These are phyloP conservation scores for Xanthoceras sorbifolium DNA, from an alignment of 345 rosid species.

Conservation along the genomic window DNA sequence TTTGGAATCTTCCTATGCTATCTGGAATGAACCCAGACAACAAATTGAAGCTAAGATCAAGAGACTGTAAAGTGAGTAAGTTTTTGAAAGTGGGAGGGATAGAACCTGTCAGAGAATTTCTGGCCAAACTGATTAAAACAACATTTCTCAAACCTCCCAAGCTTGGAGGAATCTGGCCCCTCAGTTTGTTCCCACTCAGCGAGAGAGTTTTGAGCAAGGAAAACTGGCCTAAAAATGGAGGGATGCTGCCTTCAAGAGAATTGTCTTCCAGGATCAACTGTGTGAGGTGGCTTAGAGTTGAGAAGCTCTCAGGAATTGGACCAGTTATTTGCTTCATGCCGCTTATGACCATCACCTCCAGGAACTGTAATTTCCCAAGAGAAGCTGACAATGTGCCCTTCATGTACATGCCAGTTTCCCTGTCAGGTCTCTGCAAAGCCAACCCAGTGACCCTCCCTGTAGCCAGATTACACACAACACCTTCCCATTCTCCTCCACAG, in stretches of 20 bases:
- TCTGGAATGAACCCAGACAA: constrained; percentile 72
- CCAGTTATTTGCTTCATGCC: constrained; percentile 83
- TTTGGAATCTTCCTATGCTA: constrained; percentile 44
- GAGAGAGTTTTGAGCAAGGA: constrained; percentile 55
- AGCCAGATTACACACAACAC: constrained; percentile 66
- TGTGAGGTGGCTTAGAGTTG: constrained; percentile 45
- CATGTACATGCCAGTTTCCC: constrained; percentile 62
- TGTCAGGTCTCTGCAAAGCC: constrained; percentile 49
- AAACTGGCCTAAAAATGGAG: constrained; percentile 57
- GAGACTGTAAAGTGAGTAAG: constrained; percentile 53
- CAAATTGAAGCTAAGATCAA: constrained; percentile 76
- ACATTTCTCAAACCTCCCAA: constrained; percentile 60
- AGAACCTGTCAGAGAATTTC: constrained; percentile 70
- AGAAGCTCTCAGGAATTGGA: constrained; percentile 64
- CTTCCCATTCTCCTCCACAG: constrained; percentile 91
- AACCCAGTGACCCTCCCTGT: constrained; percentile 69
- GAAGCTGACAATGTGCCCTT: constrained; percentile 76
- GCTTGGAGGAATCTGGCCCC: constrained; percentile 66
- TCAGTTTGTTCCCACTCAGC: constrained; percentile 62
- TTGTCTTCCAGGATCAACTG: constrained; percentile 74
- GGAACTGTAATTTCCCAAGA: constrained; percentile 54
- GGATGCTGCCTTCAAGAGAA: constrained; percentile 70
- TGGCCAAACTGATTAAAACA: constrained; percentile 41
- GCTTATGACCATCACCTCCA: constrained; percentile 58
- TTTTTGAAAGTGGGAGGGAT: constrained; percentile 57